A percentile compares a stretch with the other conserved stretches of the same genome.
Evolutionary conservation across 176 grass and related monocot genomes (phyloP).

Genomic region (Oryza australiensis): DNA sequence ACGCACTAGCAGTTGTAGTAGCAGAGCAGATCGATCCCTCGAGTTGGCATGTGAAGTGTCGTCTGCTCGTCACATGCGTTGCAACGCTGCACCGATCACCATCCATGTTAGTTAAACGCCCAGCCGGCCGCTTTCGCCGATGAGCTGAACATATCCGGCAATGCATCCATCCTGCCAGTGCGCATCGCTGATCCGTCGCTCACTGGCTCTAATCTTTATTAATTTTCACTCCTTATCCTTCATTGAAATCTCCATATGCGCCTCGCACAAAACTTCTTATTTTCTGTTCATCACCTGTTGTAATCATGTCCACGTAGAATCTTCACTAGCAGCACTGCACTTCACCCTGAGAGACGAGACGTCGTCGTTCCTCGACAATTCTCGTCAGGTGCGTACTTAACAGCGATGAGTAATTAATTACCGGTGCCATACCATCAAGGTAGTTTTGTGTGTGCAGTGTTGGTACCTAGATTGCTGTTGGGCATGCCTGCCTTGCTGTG

Average conservation of each 20-base stretch:
- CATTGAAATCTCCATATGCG: neutral
- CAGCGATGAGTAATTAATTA: neutral
- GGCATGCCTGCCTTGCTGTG: constrained; percentile 18
- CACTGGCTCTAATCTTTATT: neutral
- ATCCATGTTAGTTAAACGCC: constrained; percentile 18
- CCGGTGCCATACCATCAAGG: neutral
- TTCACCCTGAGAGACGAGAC: neutral
- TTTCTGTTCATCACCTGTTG: neutral
- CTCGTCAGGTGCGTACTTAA: neutral
- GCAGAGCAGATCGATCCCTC: neutral
- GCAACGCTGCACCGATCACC: neutral
- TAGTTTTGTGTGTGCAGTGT: neutral
- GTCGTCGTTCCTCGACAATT: neutral
- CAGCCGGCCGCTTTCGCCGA: constrained; percentile 25
- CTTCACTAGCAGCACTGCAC: neutral
- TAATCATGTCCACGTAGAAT: constrained; percentile 17
- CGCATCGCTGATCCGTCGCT: neutral
- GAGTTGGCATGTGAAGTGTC: constrained; percentile 36
- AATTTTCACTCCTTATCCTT: no score
- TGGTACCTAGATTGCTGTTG: constrained; percentile 9
- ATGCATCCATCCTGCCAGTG: neutral
- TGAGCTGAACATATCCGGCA: neutral
- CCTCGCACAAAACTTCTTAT: neutral
- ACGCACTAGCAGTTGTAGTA: neutral
- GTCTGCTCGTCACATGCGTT: constrained; percentile 28